phyloP scores from a whole-genome alignment of 129 eudicot species.

The Apium graveolens region DNA sequence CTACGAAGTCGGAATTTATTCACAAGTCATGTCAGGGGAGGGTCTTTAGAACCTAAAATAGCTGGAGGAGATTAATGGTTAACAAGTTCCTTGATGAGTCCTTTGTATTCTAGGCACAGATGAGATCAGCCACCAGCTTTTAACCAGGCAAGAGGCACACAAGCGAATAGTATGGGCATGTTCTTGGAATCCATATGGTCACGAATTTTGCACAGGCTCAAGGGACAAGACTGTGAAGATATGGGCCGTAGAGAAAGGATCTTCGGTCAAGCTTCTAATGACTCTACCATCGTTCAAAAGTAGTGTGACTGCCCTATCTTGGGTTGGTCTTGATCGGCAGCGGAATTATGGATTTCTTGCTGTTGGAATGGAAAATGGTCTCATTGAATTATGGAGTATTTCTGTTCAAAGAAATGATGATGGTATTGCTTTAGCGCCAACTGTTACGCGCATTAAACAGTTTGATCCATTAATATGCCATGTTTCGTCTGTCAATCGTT shows the following conservation, averaged over 20 bases:
- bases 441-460: slow-evolving; percentile 33
- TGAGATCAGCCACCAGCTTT: slow-evolving; percentile 45
- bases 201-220: slow-evolving; percentile 82
- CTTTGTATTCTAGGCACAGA: slow-evolving; percentile 39
- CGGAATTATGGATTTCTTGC: slow-evolving; percentile 57
- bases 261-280: slow-evolving; percentile 43
- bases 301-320: slow-evolving; percentile 82
- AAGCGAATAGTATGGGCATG: slow-evolving; percentile 96
- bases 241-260: slow-evolving; percentile 53
- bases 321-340: slow-evolving; percentile 49
- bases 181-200: slow-evolving; percentile 82
- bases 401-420: slow-evolving; percentile 24
- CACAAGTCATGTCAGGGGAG: not conserved
- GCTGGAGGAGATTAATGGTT: not conserved
- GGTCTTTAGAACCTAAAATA: not conserved
- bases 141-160: slow-evolving; percentile 82
- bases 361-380: slow-evolving; percentile 82
- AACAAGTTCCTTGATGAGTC: not conserved
- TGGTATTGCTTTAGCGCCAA: slow-evolving; percentile 16
- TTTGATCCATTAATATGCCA: slow-evolving; percentile 86
- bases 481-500: slow-evolving; percentile 63
- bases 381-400: slow-evolving; percentile 73
- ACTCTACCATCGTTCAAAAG: slow-evolving; percentile 56
- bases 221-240: slow-evolving; percentile 87
- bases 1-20: not conserved